Evolutionary conservation across 2,329 filamentous ascomycete genomes (phyloP).

Genomic region (Pseudogymnoascus sp.): DNA sequence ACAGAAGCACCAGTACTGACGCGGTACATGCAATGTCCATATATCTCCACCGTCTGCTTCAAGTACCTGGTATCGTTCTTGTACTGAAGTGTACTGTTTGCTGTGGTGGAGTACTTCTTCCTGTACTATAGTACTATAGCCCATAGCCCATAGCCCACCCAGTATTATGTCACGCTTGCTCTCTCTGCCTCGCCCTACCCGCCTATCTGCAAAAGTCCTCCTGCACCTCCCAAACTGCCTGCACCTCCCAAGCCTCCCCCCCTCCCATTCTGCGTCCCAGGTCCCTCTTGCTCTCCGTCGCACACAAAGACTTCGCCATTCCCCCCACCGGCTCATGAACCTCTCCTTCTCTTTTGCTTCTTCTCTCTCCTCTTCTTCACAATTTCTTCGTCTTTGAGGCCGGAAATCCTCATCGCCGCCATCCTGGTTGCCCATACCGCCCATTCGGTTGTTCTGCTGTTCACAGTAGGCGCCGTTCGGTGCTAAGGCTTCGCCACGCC

Average conservation of each 20-base stretch:
- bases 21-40: neutral
- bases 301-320: constrained; percentile 16
- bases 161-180: neutral
- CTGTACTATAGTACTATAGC: neutral
- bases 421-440: constrained; percentile 18
- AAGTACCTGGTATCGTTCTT: neutral
- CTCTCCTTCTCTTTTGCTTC: constrained; percentile 15
- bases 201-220: neutral
- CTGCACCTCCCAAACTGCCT: neutral
- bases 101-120: neutral
- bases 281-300: constrained; percentile 14
- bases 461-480: constrained; percentile 18
- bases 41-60: neutral
- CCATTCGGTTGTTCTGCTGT: constrained; percentile 17
- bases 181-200: neutral
- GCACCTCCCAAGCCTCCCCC: neutral
- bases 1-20: neutral
- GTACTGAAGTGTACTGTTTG: neutral
- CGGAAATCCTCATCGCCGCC: constrained; percentile 13
- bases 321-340: constrained; percentile 14
- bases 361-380: constrained; percentile 17
- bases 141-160: neutral
- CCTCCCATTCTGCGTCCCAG: constrained; percentile 12
- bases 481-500: constrained; percentile 18
- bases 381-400: constrained; percentile 12